phyloP scores from a whole-genome alignment of 1,284 basidiomycete genomes.

The Ustilago xerochloae region DNA sequence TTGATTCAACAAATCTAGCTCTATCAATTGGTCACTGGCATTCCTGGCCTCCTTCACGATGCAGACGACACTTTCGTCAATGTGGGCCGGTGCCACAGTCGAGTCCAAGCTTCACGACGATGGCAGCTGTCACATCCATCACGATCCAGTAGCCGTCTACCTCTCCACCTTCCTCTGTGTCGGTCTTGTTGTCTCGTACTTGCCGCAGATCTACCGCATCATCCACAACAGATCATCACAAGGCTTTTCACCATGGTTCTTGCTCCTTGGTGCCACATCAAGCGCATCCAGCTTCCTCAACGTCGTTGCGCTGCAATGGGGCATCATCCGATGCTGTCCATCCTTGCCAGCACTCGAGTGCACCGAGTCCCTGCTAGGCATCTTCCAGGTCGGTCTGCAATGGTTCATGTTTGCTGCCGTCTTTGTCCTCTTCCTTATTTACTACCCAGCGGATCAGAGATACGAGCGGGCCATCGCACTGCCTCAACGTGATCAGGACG shows the following conservation, averaged over 20 bases:
- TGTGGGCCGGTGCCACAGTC: constrained; percentile 34
- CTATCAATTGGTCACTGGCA: no score
- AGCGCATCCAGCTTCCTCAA: constrained; percentile 69
- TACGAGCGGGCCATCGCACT: constrained; percentile 70
- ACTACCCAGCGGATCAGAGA: constrained; percentile 86
- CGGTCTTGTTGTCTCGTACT: constrained; percentile 86
- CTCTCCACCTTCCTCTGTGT: constrained; percentile 80
- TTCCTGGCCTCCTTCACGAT: no score
- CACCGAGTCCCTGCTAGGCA: constrained; percentile 82
- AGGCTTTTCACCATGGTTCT: constrained; percentile 90
- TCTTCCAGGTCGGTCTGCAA: constrained; percentile 84
- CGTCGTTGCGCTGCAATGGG: constrained; percentile 84
- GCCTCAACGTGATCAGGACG: constrained; percentile 23
- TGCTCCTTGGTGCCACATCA: constrained; percentile 86
- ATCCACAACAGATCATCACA: constrained; percentile 77
- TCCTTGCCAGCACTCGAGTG: constrained; percentile 71
- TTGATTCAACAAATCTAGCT: no score
- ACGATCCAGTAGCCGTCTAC: constrained; percentile 80
- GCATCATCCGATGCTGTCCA: constrained; percentile 83
- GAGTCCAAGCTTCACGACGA: constrained; percentile 24
- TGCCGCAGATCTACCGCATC: constrained; percentile 82
- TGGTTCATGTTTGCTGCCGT: constrained; percentile 88
- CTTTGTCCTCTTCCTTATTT: constrained; percentile 87
- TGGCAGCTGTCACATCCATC: constrained; percentile 66
- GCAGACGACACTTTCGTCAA: constrained; percentile 31